Base-by-base conservation (phyloP, 805 yeast genomes). In the Kodamaea hsintzibuensis region DNA sequence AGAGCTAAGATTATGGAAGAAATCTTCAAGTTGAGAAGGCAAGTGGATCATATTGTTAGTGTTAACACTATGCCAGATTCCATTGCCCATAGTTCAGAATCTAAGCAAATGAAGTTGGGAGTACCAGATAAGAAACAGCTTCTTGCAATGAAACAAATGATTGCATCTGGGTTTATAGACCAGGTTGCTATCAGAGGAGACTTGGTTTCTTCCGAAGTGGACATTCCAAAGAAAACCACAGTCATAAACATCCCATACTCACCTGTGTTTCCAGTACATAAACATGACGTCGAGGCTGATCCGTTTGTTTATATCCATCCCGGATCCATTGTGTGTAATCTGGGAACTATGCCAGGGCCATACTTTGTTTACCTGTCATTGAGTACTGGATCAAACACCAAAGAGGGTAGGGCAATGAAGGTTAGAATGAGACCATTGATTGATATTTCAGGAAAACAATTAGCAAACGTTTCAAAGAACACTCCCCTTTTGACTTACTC, bases 161-260 rank as follows among this genome's bases (percentile, higher is more conserved):
- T 93, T 2, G 82, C 97, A 5, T 86, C 98, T 0, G 99, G 98
- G 0, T 95, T 89, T 62, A 79, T 95, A 40, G 99, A 95, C 68
- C 96, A 89, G 65, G 81, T 93, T 18, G 96, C 96, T 1, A 81
- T 90, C 13, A 78, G 98, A 57, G 92, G 90, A 1, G 98, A 92
- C 63, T 60, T 84, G 33, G 71, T 84, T 6, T 84, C 89, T 16
- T 75, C 84, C 1, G 96, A 88, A 16, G 76, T 83, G 7, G 75
- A 70, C 47, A 69, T 86, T 2, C 74, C 86, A 1, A 87, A 86
- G 56, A 84, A 80, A 50, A 74, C 86, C 3, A 76, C 72, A 42
- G 77, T 86, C 40, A 80, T 77, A 51, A 81, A 77, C 53, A 76
- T 89, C 12, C 95, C 95, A 1, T 89, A 88, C 60, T 63, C 80